These are phyloP conservation scores for Claviceps cyperi DNA, from an alignment of 2,329 filamentous ascomycete genomes.

Conservation along the genomic window DNA sequence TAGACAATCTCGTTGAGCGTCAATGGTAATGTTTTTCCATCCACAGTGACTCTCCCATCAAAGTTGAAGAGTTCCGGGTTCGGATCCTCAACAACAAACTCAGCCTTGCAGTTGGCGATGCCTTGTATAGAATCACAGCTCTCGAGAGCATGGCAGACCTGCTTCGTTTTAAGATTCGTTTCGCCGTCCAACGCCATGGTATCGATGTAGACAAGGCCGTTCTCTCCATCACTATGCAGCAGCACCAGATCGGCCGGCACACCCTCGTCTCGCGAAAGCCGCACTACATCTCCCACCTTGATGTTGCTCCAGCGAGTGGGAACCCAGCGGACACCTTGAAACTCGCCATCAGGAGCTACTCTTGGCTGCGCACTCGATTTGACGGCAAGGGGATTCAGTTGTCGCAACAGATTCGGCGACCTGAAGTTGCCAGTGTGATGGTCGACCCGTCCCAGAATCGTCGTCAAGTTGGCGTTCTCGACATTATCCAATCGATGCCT, in stretches of 20 bases:
- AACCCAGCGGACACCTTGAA: conserved; percentile 41
- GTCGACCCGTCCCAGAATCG: conserved; percentile 27
- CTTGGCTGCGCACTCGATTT: conserved; percentile 16
- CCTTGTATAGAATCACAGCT: conserved; percentile 39
- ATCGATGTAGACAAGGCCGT: conserved; percentile 68
- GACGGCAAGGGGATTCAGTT: conserved; percentile 20
- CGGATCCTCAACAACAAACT: conserved; percentile 61
- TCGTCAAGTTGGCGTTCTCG: conserved; percentile 50
- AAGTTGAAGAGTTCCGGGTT: conserved; percentile 68
- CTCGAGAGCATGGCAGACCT: conserved; percentile 46
- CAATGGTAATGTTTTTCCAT: conserved; percentile 48
- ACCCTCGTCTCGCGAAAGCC: conserved; percentile 52
- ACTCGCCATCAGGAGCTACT: conserved; percentile 40
- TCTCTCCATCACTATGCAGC: conserved; percentile 61
- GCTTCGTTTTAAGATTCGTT: conserved; percentile 68
- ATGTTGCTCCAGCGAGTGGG: conserved; percentile 29
- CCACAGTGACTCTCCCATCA: conserved; percentile 50
- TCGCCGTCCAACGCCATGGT: conserved; percentile 77
- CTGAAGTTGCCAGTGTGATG: conserved; percentile 16
- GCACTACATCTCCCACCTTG: conserved; percentile 34
- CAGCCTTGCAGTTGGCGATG: conserved; percentile 39
- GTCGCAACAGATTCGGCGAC: conserved; percentile 10
- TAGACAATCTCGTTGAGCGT: conserved; percentile 75
- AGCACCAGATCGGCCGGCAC: conserved; percentile 74
- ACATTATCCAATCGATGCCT: conserved; percentile 68